Percentiles rank a stretch among this genome's conserved stretches.
These are phyloP conservation scores for Rhodotorula sp. DNA, from an alignment of 1,284 basidiomycete species.

Conservation along the genomic window DNA sequence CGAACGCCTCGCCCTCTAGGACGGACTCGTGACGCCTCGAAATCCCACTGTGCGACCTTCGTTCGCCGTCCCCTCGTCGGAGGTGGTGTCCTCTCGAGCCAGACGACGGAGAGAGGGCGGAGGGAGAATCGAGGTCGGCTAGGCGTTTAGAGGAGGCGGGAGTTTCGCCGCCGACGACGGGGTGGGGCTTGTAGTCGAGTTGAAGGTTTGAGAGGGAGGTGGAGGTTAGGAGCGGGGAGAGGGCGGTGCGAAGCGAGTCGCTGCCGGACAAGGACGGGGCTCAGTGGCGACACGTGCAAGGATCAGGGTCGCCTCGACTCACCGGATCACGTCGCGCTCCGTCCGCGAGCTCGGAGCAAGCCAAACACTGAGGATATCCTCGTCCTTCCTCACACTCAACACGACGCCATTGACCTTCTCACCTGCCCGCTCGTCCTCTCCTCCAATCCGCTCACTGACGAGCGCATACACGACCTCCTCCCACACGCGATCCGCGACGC, in stretches of 20 bases:
- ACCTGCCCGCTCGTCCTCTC: constrained; percentile 30
- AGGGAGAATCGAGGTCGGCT: constrained; percentile 18
- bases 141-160: constrained; percentile 9
- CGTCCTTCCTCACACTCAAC: constrained; percentile 42
- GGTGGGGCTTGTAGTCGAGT: constrained; percentile 43
- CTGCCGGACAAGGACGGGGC: constrained; percentile 1
- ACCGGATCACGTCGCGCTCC: constrained; percentile 39
- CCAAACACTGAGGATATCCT: constrained; percentile 45
- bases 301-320: not conserved
- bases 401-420: constrained; percentile 43
- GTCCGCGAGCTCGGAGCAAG: constrained; percentile 33
- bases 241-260: constrained; percentile 32
- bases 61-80: constrained; percentile 16
- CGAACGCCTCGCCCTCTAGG: not conserved
- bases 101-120: not conserved
- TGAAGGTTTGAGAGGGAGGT: constrained; percentile 24
- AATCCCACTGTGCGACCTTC: constrained; percentile 3
- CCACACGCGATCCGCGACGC: constrained; percentile 44
- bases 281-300: not conserved
- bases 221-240: constrained; percentile 29
- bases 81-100: not conserved
- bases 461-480: constrained; percentile 43
- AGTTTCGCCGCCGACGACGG: constrained; percentile 14
- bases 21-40: not conserved
- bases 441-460: constrained; percentile 37